A percentile compares a stretch with the other conserved stretches of the same genome.
Evolutionary conservation across 495 filamentous ascomycete species (phyloP).

Genomic region (Aspergillus conjunctus): DNA sequence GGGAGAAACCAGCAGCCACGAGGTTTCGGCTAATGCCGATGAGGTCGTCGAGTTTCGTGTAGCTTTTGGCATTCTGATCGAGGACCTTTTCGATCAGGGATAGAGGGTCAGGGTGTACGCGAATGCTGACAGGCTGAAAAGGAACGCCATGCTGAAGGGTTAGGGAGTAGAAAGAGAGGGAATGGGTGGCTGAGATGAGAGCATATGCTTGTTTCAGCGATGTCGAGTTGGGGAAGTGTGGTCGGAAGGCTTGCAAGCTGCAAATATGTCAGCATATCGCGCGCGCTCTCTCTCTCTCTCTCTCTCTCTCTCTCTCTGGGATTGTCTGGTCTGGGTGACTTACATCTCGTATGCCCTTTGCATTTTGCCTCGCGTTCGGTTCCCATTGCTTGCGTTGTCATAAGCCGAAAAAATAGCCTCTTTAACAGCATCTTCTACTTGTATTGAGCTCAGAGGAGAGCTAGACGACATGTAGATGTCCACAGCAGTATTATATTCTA

Average conservation of each 20-base stretch:
- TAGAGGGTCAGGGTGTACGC: conserved; percentile 82
- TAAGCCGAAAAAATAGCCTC: conserved; percentile 71
- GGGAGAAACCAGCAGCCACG: conserved; percentile 65
- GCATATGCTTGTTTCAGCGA: conserved; percentile 61
- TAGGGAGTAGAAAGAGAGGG: conserved; percentile 83
- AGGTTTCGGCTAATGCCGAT: conserved; percentile 76
- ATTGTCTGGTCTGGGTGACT: conserved; percentile 28
- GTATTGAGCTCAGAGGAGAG: conserved; percentile 49
- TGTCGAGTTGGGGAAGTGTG: conserved; percentile 59
- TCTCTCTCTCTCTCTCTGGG: no score
- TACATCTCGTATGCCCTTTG: conserved; percentile 84
- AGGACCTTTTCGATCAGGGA: conserved; percentile 82
- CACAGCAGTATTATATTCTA: conserved; percentile 67
- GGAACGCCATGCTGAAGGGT: conserved; percentile 89
- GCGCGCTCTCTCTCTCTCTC: no score
- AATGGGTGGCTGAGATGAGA: conserved; percentile 83
- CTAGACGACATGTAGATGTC: conserved; percentile 64
- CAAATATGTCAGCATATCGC: conserved; percentile 9
- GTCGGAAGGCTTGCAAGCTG: conserved; percentile 70
- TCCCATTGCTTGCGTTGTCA: conserved; percentile 89
- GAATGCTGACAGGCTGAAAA: conserved; percentile 87
- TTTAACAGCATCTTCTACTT: conserved; percentile 67
- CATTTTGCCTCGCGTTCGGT: conserved; percentile 77
- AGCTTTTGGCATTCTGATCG: conserved; percentile 82
- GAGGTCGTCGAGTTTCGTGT: conserved; percentile 84